These are phyloP conservation scores for Phytophthora cactorum DNA, from an alignment of 352 stramenopile species.

Conservation along the genomic window DNA sequence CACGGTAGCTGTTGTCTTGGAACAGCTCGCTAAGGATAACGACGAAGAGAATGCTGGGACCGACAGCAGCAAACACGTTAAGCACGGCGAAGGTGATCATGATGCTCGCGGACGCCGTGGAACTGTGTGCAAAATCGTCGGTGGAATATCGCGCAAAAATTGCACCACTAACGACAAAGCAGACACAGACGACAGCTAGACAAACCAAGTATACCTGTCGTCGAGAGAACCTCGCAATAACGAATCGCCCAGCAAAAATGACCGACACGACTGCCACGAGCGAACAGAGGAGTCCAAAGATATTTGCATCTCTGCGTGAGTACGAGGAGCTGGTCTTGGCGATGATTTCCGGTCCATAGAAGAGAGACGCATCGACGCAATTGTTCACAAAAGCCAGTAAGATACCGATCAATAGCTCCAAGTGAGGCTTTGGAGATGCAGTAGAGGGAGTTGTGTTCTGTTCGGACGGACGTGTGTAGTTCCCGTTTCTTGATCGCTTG, in stretches of 20 bases:
- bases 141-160: slow-evolving; percentile 77
- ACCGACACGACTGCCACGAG: slow-evolving; percentile 76
- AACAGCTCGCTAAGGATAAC: slow-evolving; percentile 89
- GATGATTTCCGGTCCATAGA: slow-evolving; percentile 87
- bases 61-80: slow-evolving; percentile 77
- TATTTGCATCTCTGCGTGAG: slow-evolving; percentile 70
- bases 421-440: slow-evolving; percentile 33
- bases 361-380: slow-evolving; percentile 87
- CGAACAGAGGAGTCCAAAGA: slow-evolving; percentile 76
- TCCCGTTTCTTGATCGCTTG: slow-evolving; percentile 29
- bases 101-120: slow-evolving; percentile 53
- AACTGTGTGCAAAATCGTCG: slow-evolving; percentile 61
- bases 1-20: slow-evolving; percentile 80
- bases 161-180: slow-evolving; percentile 67
- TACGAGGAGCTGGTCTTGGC: slow-evolving; percentile 67
- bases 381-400: slow-evolving; percentile 89
- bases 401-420: slow-evolving; percentile 81
- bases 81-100: slow-evolving; percentile 75
- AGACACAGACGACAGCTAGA: slow-evolving; percentile 67
- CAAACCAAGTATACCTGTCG: slow-evolving; percentile 79
- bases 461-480: slow-evolving; percentile 21
- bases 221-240: slow-evolving; percentile 73
- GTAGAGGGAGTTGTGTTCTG: slow-evolving; percentile 21
- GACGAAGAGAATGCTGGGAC: slow-evolving; percentile 83
- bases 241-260: slow-evolving; percentile 64